These are phyloP conservation scores for Pseudonitzschia pungens DNA, from an alignment of 108 stramenopile genomes.

Conservation along the genomic window DNA sequence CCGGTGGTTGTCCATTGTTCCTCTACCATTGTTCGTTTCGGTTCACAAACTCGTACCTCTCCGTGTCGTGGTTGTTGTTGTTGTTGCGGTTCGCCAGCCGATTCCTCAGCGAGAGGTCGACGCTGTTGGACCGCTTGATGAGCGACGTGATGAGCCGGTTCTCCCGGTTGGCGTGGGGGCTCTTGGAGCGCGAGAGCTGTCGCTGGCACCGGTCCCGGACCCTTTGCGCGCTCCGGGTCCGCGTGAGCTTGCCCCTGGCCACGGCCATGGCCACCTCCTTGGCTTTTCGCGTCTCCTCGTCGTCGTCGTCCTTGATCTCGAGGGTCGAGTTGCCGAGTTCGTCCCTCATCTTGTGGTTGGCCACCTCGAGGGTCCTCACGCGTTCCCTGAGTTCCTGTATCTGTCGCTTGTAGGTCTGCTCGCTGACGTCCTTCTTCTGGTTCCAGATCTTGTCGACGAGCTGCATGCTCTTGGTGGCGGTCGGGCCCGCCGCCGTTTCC, in stretches of 20 bases:
- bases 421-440: neutral
- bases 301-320: conserved; percentile 10
- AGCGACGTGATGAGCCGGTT: neutral
- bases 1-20: too few species aligned
- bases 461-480: neutral
- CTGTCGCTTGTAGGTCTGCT: neutral
- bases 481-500: neutral
- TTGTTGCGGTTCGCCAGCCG: too few species aligned
- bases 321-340: neutral
- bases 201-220: neutral
- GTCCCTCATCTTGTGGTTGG: neutral
- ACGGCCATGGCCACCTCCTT: conserved; percentile 8
- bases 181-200: neutral
- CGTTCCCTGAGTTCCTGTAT: neutral
- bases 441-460: conserved; percentile 4
- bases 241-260: neutral
- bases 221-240: neutral
- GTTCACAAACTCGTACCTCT: too few species aligned
- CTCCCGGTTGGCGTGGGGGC: neutral
- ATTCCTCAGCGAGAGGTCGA: neutral
- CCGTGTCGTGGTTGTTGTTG: too few species aligned
- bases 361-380: neutral
- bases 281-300: neutral
- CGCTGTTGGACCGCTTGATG: neutral
- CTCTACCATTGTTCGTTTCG: too few species aligned